These are phyloP conservation scores for Geranomyces michiganensis DNA, from an alignment of 192 early-diverging fungal genomes.

Conservation along the genomic window DNA sequence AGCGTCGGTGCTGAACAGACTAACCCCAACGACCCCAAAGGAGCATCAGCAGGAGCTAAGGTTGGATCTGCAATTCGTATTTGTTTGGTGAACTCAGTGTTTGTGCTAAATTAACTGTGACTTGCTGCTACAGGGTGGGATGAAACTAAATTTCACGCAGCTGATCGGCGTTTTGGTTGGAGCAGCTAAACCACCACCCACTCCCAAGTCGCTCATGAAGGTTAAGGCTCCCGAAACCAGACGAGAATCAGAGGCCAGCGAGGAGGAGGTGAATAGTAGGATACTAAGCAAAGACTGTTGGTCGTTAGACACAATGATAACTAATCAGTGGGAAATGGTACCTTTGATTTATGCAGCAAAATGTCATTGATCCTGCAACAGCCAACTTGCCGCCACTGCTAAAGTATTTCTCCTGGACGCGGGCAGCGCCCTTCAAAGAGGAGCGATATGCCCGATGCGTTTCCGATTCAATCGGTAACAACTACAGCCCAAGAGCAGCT, in stretches of 20 bases:
- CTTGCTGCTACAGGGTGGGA: neutral
- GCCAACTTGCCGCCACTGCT: slow-evolving; percentile 53
- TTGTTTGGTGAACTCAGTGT: too few species aligned
- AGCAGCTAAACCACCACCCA: slow-evolving; percentile 1
- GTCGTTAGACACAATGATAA: neutral
- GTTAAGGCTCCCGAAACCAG: neutral
- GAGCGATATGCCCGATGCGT: slow-evolving; percentile 50
- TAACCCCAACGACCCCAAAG: too few species aligned
- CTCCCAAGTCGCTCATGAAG: neutral
- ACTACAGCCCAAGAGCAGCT: slow-evolving; percentile 55
- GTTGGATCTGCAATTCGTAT: too few species aligned
- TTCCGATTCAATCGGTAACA: slow-evolving; percentile 69
- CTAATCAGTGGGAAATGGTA: too few species aligned
- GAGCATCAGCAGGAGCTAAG: too few species aligned
- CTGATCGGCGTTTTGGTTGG: slow-evolving; percentile 30
- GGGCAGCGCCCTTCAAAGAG: slow-evolving; percentile 65
- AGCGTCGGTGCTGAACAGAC: too few species aligned
- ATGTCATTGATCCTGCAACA: slow-evolving; percentile 11
- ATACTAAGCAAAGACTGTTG: neutral
- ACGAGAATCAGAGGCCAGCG: neutral
- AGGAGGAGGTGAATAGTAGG: neutral
- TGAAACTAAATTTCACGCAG: slow-evolving; percentile 21
- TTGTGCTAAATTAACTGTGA: too few species aligned
- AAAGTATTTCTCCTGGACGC: slow-evolving; percentile 65
- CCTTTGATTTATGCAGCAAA: too few species aligned